Evolutionary conservation across 495 filamentous ascomycete genomes (phyloP), one percentile per base, ranked within the genome.

Genomic region (Tuber magnatum): DNA sequence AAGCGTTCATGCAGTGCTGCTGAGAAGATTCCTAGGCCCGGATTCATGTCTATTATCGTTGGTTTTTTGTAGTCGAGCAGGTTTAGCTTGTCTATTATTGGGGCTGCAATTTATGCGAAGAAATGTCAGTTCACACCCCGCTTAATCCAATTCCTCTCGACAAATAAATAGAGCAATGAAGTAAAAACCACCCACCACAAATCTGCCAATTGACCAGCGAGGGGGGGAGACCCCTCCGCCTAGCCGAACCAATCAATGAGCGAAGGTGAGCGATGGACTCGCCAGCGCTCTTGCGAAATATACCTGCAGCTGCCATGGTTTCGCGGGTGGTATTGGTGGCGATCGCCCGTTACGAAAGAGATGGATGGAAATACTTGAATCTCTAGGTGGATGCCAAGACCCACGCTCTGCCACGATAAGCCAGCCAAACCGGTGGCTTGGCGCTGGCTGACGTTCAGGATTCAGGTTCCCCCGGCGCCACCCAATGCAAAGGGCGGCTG

Each of bases 11-110:
- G 89, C 8, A 97, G 80, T 78, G 91, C 92, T 8, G 86, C 84
- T 14, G 94, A 97, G 86, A 89, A 92, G 12, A 94, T 44, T 22
- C 93, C 92, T 35, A 82, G 78, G 39, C 92, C 92, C 1, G 94
- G 94, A 84, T 92, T 91, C 56, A 97, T 84, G 80, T 98, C 94
- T 77, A 98, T 85, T 76, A 77, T 77, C 32, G 80, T 69, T 16
- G 73, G 74, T 20, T 75, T 73, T 65, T 65, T 65, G 56, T 81
- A 81, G 65, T 46, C 48, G 10, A 72, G 65, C 32, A 81, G 80
- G 28, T 79, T 42, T 43, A 81, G 61, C 22, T 48, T 74, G 28
- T 81, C 44, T 35, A 81, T 24, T 43, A 71, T 73, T 6, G 68
- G 35, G 20, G 69, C 78, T 80, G 41, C 51, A 61, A n/a, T 71